Conservation (phyloP, 768 basidiomycete species). For the Lactifluus hygrophoroides region DNA sequence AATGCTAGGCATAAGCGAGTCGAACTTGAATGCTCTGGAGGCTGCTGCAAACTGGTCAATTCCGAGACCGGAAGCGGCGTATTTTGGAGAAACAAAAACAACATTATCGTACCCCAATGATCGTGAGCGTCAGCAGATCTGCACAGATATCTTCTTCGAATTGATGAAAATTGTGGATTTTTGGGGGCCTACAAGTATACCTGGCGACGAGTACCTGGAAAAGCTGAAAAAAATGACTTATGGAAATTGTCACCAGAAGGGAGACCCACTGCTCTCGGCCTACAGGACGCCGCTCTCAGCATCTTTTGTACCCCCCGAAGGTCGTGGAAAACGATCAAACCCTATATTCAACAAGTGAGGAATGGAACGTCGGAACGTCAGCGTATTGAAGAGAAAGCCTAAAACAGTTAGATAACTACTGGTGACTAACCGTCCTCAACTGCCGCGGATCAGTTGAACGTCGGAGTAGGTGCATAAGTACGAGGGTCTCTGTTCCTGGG, state of each 20-base stretch:
- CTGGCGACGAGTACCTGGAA: not conserved
- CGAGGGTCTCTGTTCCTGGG: not conserved
- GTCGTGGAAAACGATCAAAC: slow-evolving; percentile 16
- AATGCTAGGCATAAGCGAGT: slow-evolving; percentile 15
- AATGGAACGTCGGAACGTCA: not conserved
- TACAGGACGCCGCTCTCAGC: not conserved
- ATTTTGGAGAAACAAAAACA: no score
- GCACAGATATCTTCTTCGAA: not conserved
- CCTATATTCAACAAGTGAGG: not conserved
- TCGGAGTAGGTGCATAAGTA: not conserved
- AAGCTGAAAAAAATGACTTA: not conserved
- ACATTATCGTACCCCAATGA: no score
- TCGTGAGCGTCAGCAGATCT: not conserved
- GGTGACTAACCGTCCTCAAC: not conserved
- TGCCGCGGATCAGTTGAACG: slow-evolving; percentile 1
- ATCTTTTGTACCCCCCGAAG: not conserved
- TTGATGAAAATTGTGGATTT: not conserved
- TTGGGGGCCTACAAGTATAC: not conserved
- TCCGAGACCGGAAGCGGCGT: no score
- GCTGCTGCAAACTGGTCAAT: no score
- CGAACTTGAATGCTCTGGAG: not conserved
- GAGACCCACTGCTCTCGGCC: not conserved
- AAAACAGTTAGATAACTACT: no score
- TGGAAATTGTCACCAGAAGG: not conserved
- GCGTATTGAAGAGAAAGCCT: not conserved